A percentile compares a stretch with the other conserved stretches of the same genome.
Evolutionary conservation across 495 filamentous ascomycete species (phyloP).

Genomic region (Antarctomyces pellizariae): DNA sequence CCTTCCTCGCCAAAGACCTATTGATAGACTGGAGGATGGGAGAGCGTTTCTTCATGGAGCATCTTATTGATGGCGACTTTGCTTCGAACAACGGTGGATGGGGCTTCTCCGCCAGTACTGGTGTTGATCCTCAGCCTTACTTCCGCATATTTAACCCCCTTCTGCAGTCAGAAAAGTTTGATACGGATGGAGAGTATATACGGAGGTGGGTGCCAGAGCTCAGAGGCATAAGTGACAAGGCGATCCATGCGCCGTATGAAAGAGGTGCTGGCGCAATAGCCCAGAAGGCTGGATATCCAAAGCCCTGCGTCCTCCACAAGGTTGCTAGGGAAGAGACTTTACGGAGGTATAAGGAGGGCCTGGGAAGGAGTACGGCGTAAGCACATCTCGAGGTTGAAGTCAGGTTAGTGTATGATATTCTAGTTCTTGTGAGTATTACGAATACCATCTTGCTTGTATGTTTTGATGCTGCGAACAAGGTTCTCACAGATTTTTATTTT

Average conservation of each 20-base stretch:
- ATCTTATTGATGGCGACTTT: slow-evolving; percentile 80
- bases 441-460: too few relatives aligned
- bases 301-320: slow-evolving; percentile 52
- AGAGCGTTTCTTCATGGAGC: slow-evolving; percentile 72
- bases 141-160: slow-evolving; percentile 82
- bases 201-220: slow-evolving; percentile 52
- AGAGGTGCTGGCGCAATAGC: slow-evolving; percentile 34
- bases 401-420: too few relatives aligned
- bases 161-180: slow-evolving; percentile 70
- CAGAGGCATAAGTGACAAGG: slow-evolving; percentile 28
- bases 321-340: slow-evolving; percentile 38
- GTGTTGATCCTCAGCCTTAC: slow-evolving; percentile 81
- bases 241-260: slow-evolving; percentile 59
- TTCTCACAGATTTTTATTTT: too few relatives aligned
- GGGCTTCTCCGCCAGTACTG: slow-evolving; percentile 62
- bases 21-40: slow-evolving; percentile 80
- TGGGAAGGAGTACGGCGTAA: slow-evolving; percentile 26
- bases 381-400: too few relatives aligned
- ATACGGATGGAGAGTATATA: slow-evolving; percentile 43
- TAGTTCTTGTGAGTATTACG: too few relatives aligned
- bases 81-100: slow-evolving; percentile 82
- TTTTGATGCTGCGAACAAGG: too few relatives aligned
- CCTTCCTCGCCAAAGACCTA: slow-evolving; percentile 71
- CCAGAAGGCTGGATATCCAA: slow-evolving; percentile 47
- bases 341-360: slow-evolving; percentile 45